Conservation (phyloP, 2,329 filamentous ascomycete genomes). For the Tolypocladium capitatum region DNA sequence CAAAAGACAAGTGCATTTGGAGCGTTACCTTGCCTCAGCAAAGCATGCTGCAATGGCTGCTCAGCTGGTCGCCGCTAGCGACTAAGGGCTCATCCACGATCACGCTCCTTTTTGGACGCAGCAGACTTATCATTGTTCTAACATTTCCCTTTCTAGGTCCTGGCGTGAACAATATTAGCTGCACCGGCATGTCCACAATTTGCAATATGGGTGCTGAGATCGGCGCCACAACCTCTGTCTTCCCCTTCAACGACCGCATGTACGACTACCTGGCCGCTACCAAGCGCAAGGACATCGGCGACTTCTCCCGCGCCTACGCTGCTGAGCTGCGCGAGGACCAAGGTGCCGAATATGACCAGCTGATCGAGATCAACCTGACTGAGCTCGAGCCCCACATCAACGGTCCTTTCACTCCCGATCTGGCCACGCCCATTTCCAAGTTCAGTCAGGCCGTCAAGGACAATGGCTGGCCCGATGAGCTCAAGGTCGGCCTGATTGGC, state of each 20-base stretch:
- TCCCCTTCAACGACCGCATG: constrained; percentile 87
- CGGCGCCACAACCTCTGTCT: constrained; percentile 88
- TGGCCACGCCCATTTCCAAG: constrained; percentile 80
- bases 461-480: constrained; percentile 79
- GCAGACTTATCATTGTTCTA: background rate
- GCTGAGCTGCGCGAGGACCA: constrained; percentile 51
- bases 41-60: too few species aligned
- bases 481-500: constrained; percentile 88
- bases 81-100: too few species aligned
- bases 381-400: constrained; percentile 92
- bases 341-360: constrained; percentile 75
- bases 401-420: constrained; percentile 89
- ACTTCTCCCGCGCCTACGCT: constrained; percentile 75
- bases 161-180: constrained; percentile 77
- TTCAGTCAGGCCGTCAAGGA: constrained; percentile 76
- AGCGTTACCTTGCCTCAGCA: too few species aligned
- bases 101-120: too few species aligned
- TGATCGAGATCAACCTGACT: constrained; percentile 83
- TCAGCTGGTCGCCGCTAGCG: too few species aligned
- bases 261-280: constrained; percentile 89
- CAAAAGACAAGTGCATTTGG: too few species aligned
- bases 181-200: constrained; percentile 85
- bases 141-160: constrained; percentile 42
- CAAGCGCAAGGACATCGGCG: constrained; percentile 80
- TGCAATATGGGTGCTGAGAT: constrained; percentile 88